Evolutionary conservation across 2,329 filamentous ascomycete species (phyloP).

Genomic region (Pyrenophora graminea): DNA sequence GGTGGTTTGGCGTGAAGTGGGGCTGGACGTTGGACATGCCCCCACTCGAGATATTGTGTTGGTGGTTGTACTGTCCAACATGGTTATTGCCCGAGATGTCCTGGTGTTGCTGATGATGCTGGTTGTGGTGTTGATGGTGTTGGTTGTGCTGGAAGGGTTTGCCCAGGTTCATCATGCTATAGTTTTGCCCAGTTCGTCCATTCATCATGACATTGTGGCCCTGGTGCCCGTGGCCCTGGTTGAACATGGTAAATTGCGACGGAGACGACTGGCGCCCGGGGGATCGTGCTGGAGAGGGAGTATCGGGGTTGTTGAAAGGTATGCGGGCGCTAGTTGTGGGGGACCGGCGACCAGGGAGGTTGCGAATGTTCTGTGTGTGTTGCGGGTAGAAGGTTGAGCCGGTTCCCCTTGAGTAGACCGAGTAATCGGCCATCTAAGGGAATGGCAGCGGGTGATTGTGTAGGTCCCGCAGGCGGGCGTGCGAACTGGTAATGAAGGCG

Average conservation of each 20-base stretch:
- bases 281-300: conserved; percentile 62
- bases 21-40: conserved; percentile 68
- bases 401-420: conserved; percentile 65
- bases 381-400: conserved; percentile 64
- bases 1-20: conserved; percentile 62
- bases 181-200: conserved; percentile 64
- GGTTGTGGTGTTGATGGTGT: conserved; percentile 52
- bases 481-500: conserved; percentile 31
- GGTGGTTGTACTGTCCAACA: conserved; percentile 63
- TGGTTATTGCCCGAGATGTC: conserved; percentile 58
- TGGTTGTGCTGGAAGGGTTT: conserved; percentile 70
- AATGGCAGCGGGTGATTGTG: conserved; percentile 28
- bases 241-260: conserved; percentile 69
- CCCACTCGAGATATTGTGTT: conserved; percentile 63
- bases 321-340: conserved; percentile 51
- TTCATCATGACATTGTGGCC: conserved; percentile 78
- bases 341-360: conserved; percentile 53
- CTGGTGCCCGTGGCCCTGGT: conserved; percentile 65
- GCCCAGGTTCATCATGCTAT: conserved; percentile 63
- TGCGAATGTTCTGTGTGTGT: conserved; percentile 54
- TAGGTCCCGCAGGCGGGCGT: conserved; percentile 37
- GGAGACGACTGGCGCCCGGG: conserved; percentile 57
- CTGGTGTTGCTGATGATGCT: conserved; percentile 65
- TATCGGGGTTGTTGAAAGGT: conserved; percentile 53
- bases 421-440: conserved; percentile 69